Evolutionary conservation across 495 filamentous ascomycete genomes (phyloP).

Genomic region (Penicillium odoratum): DNA sequence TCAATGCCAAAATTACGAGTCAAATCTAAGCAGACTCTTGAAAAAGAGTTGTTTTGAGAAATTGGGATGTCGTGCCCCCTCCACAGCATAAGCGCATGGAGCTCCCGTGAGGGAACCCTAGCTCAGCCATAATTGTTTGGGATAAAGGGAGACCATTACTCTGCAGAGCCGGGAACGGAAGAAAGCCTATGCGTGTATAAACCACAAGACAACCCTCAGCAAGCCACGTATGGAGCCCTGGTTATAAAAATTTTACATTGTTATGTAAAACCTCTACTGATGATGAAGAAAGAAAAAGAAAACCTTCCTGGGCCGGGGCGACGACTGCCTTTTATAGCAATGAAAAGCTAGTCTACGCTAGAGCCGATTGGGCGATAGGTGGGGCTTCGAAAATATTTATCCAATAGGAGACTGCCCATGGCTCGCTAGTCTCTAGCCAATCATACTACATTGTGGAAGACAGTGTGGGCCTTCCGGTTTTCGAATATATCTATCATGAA

Average conservation of each 20-base stretch:
- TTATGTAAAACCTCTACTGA: conserved; percentile 55
- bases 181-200: conserved; percentile 46
- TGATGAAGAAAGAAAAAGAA: conserved; percentile 46
- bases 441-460: too few relatives aligned
- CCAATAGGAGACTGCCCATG: too few relatives aligned
- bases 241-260: conserved; percentile 39
- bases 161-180: conserved; percentile 52
- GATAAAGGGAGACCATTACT: conserved; percentile 47
- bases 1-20: neutral
- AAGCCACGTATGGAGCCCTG: conserved; percentile 48
- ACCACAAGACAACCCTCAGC: conserved; percentile 50
- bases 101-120: conserved; percentile 49
- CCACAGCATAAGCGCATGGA: conserved; percentile 52
- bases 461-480: too few relatives aligned
- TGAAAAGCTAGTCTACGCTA: conserved; percentile 23
- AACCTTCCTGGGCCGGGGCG: conserved; percentile 21
- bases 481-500: too few relatives aligned
- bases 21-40: conserved; percentile 1
- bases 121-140: conserved; percentile 48
- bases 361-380: conserved; percentile 19
- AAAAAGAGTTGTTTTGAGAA: conserved; percentile 14
- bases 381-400: too few relatives aligned
- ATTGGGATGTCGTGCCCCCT: conserved; percentile 42
- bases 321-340: conserved; percentile 26
- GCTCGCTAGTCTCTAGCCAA: too few relatives aligned